Evolutionary conservation across 441 rosid genomes (phyloP).

Genomic region (Manihot esculenta): DNA sequence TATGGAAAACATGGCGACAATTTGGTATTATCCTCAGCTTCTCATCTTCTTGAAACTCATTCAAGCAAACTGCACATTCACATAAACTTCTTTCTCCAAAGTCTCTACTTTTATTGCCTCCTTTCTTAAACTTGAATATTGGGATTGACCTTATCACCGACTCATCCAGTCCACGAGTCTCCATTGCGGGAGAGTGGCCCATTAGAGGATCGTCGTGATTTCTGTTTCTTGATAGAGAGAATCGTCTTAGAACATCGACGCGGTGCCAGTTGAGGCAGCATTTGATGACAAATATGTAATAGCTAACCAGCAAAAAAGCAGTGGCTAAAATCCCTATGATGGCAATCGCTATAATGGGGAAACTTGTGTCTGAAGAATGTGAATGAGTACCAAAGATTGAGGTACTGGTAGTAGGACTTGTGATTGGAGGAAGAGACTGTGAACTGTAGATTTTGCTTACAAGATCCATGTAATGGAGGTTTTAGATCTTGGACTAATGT

Average conservation of each 20-base stretch:
- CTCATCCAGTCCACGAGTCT: conserved; percentile 72
- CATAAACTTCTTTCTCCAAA: conserved; percentile 37
- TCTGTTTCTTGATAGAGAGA: conserved; percentile 52
- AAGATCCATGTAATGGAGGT: conserved; percentile 44
- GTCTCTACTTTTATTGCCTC: conserved; percentile 17
- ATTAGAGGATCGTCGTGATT: conserved; percentile 46
- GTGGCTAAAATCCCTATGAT: conserved; percentile 80
- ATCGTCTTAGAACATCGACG: conserved; percentile 52
- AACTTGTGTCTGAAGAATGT: conserved; percentile 54
- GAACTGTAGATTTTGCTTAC: conserved; percentile 18
- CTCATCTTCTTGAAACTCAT: conserved; percentile 83
- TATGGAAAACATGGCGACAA: conserved; percentile 79
- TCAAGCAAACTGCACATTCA: conserved; percentile 86
- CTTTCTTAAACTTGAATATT: conserved; percentile 59
- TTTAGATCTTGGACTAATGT: too few species aligned
- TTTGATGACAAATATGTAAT: conserved; percentile 75
- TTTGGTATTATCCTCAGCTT: conserved; percentile 67
- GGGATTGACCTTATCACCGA: conserved; percentile 82
- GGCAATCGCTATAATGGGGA: conserved; percentile 74
- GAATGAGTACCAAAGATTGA: conserved; percentile 29
- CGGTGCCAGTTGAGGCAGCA: conserved; percentile 86
- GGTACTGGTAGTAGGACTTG: conserved; percentile 20
- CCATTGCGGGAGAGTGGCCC: conserved; percentile 41
- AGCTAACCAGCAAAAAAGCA: conserved; percentile 75
- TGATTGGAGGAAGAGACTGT: conserved; percentile 26